Evolutionary conservation across 2,329 filamentous ascomycete genomes (phyloP).

Genomic region (Pseudogymnoascus destructans): DNA sequence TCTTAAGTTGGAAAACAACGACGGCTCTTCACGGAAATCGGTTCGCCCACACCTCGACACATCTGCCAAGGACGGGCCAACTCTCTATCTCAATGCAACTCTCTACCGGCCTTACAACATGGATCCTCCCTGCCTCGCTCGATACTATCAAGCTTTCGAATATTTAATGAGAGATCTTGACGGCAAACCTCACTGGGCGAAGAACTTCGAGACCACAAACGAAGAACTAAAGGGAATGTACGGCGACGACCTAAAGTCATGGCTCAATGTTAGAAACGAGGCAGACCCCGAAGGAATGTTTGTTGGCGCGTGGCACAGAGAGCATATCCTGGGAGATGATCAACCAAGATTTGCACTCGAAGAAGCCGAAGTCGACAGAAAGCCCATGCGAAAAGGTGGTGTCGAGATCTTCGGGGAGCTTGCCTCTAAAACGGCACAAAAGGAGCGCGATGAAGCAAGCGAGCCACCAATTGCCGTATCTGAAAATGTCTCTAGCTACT

Average conservation of each 20-base stretch:
- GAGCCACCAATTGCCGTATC: neutral
- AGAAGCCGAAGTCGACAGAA: constrained; percentile 21
- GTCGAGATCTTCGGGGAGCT: constrained; percentile 12
- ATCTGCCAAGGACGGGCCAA: constrained; percentile 53
- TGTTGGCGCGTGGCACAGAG: constrained; percentile 77
- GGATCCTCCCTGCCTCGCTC: constrained; percentile 61
- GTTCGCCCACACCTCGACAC: constrained; percentile 60
- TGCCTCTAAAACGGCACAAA: neutral
- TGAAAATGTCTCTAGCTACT: neutral
- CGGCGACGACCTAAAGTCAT: constrained; percentile 51
- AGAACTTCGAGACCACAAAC: constrained; percentile 61
- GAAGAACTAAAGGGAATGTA: constrained; percentile 55
- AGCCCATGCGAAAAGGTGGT: constrained; percentile 19
- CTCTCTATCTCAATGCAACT: constrained; percentile 80
- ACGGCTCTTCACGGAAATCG: constrained; percentile 15
- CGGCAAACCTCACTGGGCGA: constrained; percentile 80
- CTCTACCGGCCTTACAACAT: constrained; percentile 70
- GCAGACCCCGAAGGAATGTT: constrained; percentile 78
- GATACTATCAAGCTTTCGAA: constrained; percentile 84
- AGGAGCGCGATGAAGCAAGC: neutral
- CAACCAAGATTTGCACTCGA: constrained; percentile 19
- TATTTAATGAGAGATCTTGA: constrained; percentile 79
- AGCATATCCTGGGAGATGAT: constrained; percentile 41
- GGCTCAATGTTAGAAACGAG: constrained; percentile 53
- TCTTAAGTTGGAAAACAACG: constrained; percentile 25